Conservation (phyloP, 768 basidiomycete genomes). For the Mycena olivaceomarginata region DNA sequence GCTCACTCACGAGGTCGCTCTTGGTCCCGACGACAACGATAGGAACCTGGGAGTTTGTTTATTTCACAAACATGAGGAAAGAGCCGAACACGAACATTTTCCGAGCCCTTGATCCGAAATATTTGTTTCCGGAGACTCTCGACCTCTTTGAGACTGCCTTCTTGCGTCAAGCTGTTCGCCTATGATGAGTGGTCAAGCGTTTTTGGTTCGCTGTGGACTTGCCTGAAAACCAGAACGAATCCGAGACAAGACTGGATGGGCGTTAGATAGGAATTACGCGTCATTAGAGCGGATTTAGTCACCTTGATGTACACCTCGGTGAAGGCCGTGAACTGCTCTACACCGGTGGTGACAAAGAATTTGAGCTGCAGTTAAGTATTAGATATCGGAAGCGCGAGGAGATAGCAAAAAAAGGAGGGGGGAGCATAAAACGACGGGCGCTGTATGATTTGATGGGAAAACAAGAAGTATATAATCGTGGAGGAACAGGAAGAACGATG, state of each 20-base stretch:
- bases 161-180: conserved; percentile 81
- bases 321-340: conserved; percentile 88
- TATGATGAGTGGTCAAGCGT: too few relatives aligned
- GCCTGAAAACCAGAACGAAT: conserved; percentile 91
- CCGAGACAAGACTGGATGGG: conserved; percentile 76
- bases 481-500: too few relatives aligned
- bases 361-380: conserved; percentile 73
- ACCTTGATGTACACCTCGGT: conserved; percentile 92
- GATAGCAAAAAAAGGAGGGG: background rate
- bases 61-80: conserved; percentile 19
- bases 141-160: conserved; percentile 87
- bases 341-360: conserved; percentile 89
- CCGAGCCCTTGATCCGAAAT: conserved; percentile 84
- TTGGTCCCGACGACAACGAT: conserved; percentile 94
- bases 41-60: conserved; percentile 70
- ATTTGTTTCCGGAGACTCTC: conserved; percentile 90
- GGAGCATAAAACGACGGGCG: too few relatives aligned
- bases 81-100: conserved; percentile 64
- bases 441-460: too few relatives aligned
- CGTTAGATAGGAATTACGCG: conserved; percentile 10
- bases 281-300: conserved; percentile 15
- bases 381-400: conserved; percentile 10
- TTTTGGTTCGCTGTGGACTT: conserved; percentile 8
- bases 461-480: too few relatives aligned
- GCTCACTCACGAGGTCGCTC: conserved; percentile 86